Evolutionary conservation across 441 rosid species (phyloP).

Genomic region (Brassica balearica): DNA sequence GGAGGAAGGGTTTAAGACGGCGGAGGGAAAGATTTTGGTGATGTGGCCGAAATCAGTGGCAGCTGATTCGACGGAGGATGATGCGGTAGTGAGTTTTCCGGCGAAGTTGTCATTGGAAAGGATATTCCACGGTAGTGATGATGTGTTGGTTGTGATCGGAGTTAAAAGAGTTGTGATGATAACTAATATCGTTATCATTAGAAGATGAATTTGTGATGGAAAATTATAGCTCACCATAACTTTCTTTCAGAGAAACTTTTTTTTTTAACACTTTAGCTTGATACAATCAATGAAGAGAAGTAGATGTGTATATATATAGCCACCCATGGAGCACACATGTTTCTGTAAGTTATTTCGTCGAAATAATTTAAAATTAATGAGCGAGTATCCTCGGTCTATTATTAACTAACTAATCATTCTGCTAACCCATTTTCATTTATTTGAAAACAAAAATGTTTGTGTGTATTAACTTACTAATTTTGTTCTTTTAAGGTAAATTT

Average conservation of each 20-base stretch:
- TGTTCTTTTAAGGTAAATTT: background rate
- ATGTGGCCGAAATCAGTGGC: conserved; percentile 77
- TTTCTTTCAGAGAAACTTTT: background rate
- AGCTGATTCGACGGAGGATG: conserved; percentile 49
- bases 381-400: background rate
- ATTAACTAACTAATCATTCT: background rate
- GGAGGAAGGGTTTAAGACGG: conserved; percentile 76
- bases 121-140: conserved; percentile 44
- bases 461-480: background rate
- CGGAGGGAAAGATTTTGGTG: conserved; percentile 54
- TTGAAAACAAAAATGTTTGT: background rate
- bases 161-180: conserved; percentile 36
- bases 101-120: conserved; percentile 35
- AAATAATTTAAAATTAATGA: conserved; percentile 2
- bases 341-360: background rate
- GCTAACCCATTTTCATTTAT: background rate
- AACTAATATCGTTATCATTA: conserved; percentile 22
- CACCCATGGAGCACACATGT: conserved; percentile 26
- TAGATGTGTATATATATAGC: conserved; percentile 37
- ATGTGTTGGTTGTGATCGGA: conserved; percentile 38
- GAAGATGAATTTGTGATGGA: conserved; percentile 25
- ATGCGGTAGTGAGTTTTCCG: conserved; percentile 40
- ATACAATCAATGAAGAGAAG: conserved; percentile 4
- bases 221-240: conserved; percentile 25
- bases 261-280: conserved; percentile 10